Conservation (phyloP, 2,329 filamentous ascomycete genomes). For the Aspergillus intermedius region DNA sequence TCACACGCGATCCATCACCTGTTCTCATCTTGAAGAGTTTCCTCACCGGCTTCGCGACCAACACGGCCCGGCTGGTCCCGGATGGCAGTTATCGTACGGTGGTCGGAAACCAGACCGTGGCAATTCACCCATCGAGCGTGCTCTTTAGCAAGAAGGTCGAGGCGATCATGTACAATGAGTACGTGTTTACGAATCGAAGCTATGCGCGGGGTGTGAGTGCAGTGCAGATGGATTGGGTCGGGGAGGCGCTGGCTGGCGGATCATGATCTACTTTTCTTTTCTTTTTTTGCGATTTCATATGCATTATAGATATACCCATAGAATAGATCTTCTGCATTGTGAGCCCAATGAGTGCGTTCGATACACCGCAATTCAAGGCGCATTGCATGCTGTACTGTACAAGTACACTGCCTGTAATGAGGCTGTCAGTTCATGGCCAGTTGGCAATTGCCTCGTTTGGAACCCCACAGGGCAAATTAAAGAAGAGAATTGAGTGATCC, state of each 20-base stretch:
- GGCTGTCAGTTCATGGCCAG: too few species aligned
- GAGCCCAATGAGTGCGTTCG: too few species aligned
- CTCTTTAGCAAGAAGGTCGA: conserved; percentile 55
- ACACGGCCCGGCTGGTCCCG: conserved; percentile 54
- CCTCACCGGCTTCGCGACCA: conserved; percentile 53
- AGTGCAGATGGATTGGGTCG: conserved; percentile 58
- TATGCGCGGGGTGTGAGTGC: conserved; percentile 58
- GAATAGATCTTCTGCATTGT: neutral
- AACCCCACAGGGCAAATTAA: too few species aligned
- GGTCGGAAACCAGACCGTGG: conserved; percentile 55
- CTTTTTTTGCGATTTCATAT: conserved; percentile 5
- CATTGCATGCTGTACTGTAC: too few species aligned
- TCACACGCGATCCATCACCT: conserved; percentile 33
- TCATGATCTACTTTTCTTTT: neutral
- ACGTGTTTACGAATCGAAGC: conserved; percentile 58
- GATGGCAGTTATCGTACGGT: conserved; percentile 58
- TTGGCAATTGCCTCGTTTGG: too few species aligned
- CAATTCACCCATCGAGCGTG: conserved; percentile 57
- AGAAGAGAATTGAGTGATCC: too few species aligned
- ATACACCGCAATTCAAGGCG: too few species aligned
- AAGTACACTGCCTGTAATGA: too few species aligned
- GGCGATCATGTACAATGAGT: conserved; percentile 60
- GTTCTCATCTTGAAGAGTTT: conserved; percentile 52
- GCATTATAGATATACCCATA: neutral
- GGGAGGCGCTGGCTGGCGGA: conserved; percentile 39